Conservation (phyloP, 2,329 filamentous ascomycete genomes). For the Pleomassaria siparia region DNA sequence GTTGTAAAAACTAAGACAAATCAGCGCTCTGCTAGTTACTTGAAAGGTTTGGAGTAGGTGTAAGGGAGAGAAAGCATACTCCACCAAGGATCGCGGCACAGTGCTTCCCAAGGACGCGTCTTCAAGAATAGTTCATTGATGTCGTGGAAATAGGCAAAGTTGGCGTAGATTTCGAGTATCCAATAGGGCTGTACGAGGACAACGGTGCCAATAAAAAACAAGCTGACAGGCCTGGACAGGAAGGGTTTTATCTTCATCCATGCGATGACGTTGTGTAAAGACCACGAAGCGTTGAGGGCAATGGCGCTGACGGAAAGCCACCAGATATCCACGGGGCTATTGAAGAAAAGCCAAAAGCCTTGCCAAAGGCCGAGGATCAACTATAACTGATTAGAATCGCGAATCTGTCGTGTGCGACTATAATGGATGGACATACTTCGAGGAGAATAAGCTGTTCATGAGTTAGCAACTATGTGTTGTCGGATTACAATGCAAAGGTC, state of each 20-base stretch:
- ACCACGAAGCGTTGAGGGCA: constrained; percentile 64
- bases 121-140: constrained; percentile 55
- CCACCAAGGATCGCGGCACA: constrained; percentile 53
- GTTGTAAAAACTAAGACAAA: constrained; percentile 54
- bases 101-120: constrained; percentile 61
- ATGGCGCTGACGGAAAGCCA: constrained; percentile 64
- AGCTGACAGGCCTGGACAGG: constrained; percentile 52
- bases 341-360: constrained; percentile 62
- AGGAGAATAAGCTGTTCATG: constrained; percentile 48
- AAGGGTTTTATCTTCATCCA: constrained; percentile 69
- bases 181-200: constrained; percentile 64
- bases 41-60: not conserved
- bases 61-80: not conserved
- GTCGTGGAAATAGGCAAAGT: constrained; percentile 65
- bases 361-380: constrained; percentile 59
- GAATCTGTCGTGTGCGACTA: not conserved
- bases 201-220: constrained; percentile 61
- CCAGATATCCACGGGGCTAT: constrained; percentile 61
- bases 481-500: constrained; percentile 8
- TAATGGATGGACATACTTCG: constrained; percentile 37
- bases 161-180: constrained; percentile 65
- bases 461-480: not conserved
- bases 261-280: constrained; percentile 65
- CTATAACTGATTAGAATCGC: constrained; percentile 34
- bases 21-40: constrained; percentile 26